phyloP scores from a whole-genome alignment of 2,329 filamentous ascomycete species.

The Microcyclospora pomicola region DNA sequence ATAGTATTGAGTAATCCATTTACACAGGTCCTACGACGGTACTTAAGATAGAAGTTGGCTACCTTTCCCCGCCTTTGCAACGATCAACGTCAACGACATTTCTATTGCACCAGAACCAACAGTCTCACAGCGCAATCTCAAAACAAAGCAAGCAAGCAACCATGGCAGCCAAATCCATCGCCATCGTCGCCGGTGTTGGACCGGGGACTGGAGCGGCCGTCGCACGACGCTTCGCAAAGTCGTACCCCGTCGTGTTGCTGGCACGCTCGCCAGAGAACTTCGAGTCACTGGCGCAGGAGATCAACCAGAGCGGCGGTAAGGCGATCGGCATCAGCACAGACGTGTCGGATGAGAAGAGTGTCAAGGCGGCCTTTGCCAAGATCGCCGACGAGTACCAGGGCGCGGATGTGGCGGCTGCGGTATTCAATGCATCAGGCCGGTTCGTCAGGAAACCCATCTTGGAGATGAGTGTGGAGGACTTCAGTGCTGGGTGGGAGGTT shows the following conservation, averaged over 20 bases:
- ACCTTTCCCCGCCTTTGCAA: too few species aligned
- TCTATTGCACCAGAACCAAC: too few species aligned
- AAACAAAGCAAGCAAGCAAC: background rate
- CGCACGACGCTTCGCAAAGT: constrained; percentile 44
- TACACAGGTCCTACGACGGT: too few species aligned
- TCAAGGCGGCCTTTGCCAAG: constrained; percentile 47
- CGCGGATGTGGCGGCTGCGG: constrained; percentile 38
- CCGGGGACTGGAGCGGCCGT: constrained; percentile 48
- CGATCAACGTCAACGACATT: too few species aligned
- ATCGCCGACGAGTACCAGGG: constrained; percentile 47
- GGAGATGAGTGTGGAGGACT: constrained; percentile 45
- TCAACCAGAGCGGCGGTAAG: constrained; percentile 51
- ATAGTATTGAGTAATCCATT: too few species aligned
- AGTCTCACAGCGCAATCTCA: too few species aligned
- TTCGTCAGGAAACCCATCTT: constrained; percentile 48
- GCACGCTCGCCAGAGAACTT: constrained; percentile 54
- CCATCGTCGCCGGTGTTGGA: constrained; percentile 59
- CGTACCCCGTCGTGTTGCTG: constrained; percentile 63
- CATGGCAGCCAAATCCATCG: constrained; percentile 43
- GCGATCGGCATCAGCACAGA: constrained; percentile 60
- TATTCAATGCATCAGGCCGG: constrained; percentile 54
- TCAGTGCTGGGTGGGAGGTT: constrained; percentile 36
- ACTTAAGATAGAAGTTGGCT: too few species aligned
- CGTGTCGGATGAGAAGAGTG: constrained; percentile 40
- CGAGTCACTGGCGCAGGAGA: constrained; percentile 52